A percentile compares a stretch with the other conserved stretches of the same genome.
Conservation (phyloP, 2,329 filamentous ascomycete genomes). For the Ophiostoma montium region DNA sequence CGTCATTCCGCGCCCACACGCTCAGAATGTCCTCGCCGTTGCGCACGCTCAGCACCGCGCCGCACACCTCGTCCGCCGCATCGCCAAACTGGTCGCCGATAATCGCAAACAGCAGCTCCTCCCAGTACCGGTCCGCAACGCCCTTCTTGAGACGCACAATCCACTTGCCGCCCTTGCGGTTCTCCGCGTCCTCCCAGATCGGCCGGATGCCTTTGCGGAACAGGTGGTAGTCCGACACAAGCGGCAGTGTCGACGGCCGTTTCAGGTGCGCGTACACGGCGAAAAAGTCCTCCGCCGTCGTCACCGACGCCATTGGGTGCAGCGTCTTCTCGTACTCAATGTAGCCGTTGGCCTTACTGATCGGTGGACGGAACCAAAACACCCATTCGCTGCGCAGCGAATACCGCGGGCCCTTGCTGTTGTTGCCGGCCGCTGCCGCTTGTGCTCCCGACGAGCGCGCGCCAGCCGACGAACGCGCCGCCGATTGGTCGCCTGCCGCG, state of each 20-base stretch:
- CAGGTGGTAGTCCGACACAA: slow-evolving; percentile 94
- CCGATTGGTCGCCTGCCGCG: slow-evolving; percentile 50
- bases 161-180: slow-evolving; percentile 95
- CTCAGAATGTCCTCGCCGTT: slow-evolving; percentile 95
- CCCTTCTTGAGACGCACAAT: slow-evolving; percentile 95
- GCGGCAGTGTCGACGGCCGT: slow-evolving; percentile 71
- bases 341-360: slow-evolving; percentile 78
- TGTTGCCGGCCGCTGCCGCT: slow-evolving; percentile 15
- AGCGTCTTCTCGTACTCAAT: slow-evolving; percentile 95
- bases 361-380: slow-evolving; percentile 93
- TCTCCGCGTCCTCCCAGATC: slow-evolving; percentile 97
- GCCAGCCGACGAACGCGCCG: slow-evolving; percentile 18
- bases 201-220: slow-evolving; percentile 94
- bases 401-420: slow-evolving; percentile 26
- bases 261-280: slow-evolving; percentile 78
- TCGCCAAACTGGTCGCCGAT: slow-evolving; percentile 91
- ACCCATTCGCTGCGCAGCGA: slow-evolving; percentile 80
- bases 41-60: slow-evolving; percentile 82
- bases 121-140: slow-evolving; percentile 92
- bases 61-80: slow-evolving; percentile 86
- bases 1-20: slow-evolving; percentile 92
- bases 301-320: slow-evolving; percentile 68
- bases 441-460: not conserved
- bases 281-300: slow-evolving; percentile 83
- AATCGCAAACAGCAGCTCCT: slow-evolving; percentile 79